Conservation (phyloP, 306 rosid genomes). For the cucumber (Cucumis sativus) region Cucumber_9930_V3 NC_026655.2:14651501-14652000, state of each 20-base stretch:
- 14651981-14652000: not conserved
- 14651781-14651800: slow-evolving; percentile 63
- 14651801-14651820: slow-evolving; percentile 87
- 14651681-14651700: slow-evolving; percentile 53
- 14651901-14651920: slow-evolving; percentile 90
- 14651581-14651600: not conserved
- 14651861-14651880: slow-evolving; percentile 83
- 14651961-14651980: slow-evolving; percentile 51
- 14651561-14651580: not conserved
- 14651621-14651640: not conserved
- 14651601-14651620: not conserved
- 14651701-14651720: slow-evolving; percentile 54
- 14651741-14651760: slow-evolving; percentile 53
- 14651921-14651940: slow-evolving; percentile 82
- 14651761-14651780: slow-evolving; percentile 74
- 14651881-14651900: slow-evolving; percentile 82
- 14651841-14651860: slow-evolving; percentile 70
- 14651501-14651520: not conserved
- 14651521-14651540: not conserved
- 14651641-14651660: not conserved
- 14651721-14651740: slow-evolving; percentile 20
- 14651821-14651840: slow-evolving; percentile 81
- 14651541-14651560: not conserved
- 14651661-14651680: not conserved
- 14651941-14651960: slow-evolving; percentile 96